Base-by-base conservation (phyloP, 306 rosid genomes). In the Vigna unguiculata region DNA sequence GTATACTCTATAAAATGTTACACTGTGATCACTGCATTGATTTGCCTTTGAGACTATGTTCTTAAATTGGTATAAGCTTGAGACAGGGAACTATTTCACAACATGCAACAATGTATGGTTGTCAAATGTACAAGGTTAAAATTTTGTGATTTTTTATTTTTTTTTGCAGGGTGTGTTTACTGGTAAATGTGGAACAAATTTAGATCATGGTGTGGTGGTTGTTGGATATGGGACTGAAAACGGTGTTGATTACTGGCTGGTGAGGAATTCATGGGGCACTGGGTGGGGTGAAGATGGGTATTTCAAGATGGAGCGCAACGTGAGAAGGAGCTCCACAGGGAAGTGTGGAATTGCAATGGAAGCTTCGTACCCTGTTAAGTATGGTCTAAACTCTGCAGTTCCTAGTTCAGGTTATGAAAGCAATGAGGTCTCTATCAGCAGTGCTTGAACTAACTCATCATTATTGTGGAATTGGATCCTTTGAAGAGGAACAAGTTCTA, bases 231-330 rank as follows among this genome's bases (percentile, higher is more conserved):
- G 98, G 17, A 78, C 81, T 13, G 97, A 92, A 81, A 85, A 92
- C 54, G 97, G 96, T 12, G 54, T 77, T 7, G 99, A 95, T 58
- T 95, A 90, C 80, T 92, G 99, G 99, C 85, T 95, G 1, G 96
- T 92, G 76, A 92, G 97, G 89, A 95, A 95, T 72, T 95, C 97
- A 16, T 95, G 99, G 99, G 99, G 99, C 53, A 75, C 77, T 57
- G 59, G 30, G 4, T 95, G 99, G 97, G 97, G 99, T 17, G 97
- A 95, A 81, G 79, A 82, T 59, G 99, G 99, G 4, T 95, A 95
- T 79, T 78, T 95, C 85, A 95, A 87, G 83, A 13, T 95, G 0
- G 76, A 95, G 72, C 90, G 99, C 13, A 95, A 95, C 20, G 80
- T 82, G 45, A 46, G 16, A 25, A 11, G 10, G 9, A 72, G 79